phyloP scores from a whole-genome alignment of 257 asterid genomes.

The Penstemon davidsonii region DNA sequence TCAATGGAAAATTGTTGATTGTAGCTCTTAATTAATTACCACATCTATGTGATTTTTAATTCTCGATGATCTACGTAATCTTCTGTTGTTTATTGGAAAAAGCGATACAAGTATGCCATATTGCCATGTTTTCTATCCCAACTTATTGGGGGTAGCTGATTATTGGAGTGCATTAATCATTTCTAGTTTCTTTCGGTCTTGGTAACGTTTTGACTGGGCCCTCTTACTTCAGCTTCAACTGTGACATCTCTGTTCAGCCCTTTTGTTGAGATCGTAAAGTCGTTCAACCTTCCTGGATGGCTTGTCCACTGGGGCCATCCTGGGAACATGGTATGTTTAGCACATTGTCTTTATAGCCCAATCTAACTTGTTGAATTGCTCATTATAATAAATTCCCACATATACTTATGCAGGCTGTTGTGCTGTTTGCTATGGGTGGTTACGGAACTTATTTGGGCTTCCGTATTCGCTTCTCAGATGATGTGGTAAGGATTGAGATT shows the following conservation, averaged over 20 bases:
- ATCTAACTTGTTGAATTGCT: not conserved
- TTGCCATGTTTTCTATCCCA: not conserved
- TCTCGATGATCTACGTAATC: not conserved
- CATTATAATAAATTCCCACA: not conserved
- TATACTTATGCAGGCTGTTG: constrained; percentile 64
- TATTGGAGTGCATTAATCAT: not conserved
- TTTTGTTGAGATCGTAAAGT: constrained; percentile 65
- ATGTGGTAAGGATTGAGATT: constrained; percentile 48
- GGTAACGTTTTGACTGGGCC: constrained; percentile 21
- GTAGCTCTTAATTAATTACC: not conserved
- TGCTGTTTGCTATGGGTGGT: constrained; percentile 95
- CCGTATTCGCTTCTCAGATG: constrained; percentile 73
- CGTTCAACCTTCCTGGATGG: constrained; percentile 79
- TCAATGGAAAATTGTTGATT: too few relatives aligned
- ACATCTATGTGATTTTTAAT: not conserved
- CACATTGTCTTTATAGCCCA: not conserved
- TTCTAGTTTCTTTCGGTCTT: not conserved
- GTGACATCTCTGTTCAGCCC: constrained; percentile 68
- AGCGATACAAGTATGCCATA: not conserved
- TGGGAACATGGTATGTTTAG: constrained; percentile 73
- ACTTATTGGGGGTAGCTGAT: not conserved
- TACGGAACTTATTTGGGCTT: constrained; percentile 92
- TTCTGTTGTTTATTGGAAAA: not conserved
- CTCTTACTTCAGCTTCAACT: constrained; percentile 53
- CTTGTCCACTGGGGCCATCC: constrained; percentile 99